Evolutionary conservation across 306 rosid genomes (phyloP).

Genomic region (Neltuma alba): DNA sequence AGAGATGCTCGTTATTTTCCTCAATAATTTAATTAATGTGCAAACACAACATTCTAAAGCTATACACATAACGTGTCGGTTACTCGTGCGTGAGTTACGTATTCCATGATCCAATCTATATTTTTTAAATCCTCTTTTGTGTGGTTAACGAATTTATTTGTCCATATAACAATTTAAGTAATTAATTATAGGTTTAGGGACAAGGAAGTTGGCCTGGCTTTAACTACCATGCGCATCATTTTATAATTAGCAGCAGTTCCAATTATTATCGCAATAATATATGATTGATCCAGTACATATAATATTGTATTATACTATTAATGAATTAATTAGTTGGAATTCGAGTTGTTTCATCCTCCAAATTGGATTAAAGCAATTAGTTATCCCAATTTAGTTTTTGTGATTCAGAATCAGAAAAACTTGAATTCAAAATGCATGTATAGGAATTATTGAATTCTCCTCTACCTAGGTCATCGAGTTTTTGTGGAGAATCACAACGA

Average conservation of each 20-base stretch:
- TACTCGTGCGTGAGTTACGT: constrained; percentile 35
- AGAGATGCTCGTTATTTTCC: constrained; percentile 25
- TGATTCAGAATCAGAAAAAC: too few relatives aligned
- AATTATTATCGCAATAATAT: background rate
- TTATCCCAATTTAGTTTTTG: too few relatives aligned
- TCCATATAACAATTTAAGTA: background rate
- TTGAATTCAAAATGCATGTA: too few relatives aligned
- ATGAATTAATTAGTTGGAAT: too few relatives aligned
- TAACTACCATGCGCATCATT: constrained; percentile 24
- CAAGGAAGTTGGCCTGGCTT: constrained; percentile 33
- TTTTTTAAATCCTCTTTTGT: background rate
- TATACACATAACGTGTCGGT: constrained; percentile 38
- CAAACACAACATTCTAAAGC: constrained; percentile 43
- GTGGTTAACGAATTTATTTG: constrained; percentile 22
- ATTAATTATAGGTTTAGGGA: constrained; percentile 27
- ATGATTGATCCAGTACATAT: background rate
- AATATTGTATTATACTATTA: too few relatives aligned
- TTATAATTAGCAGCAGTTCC: background rate
- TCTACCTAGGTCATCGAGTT: too few relatives aligned
- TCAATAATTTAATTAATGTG: background rate
- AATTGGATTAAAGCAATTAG: too few relatives aligned
- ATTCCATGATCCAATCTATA: constrained; percentile 31
- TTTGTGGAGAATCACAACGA: too few relatives aligned
- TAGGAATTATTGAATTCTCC: too few relatives aligned
- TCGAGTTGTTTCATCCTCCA: too few relatives aligned